Base-by-base conservation (phyloP, 805 yeast species). In the Teunomyces stri region DNA sequence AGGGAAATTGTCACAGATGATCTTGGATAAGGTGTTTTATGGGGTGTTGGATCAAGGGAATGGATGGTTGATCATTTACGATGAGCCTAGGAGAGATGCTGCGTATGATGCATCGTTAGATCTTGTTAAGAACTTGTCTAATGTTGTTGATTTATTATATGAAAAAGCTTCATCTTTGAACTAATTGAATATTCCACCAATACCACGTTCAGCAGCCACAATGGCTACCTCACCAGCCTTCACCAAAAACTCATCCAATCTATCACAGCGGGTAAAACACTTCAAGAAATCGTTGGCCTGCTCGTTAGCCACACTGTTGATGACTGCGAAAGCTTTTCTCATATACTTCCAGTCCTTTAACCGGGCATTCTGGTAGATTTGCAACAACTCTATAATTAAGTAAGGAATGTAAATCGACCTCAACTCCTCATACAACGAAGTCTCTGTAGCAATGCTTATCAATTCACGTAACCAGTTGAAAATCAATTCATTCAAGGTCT, bases 21-120 rank as follows among this genome's bases (percentile, higher is more conserved):
- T 94, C 57, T 78, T 94, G 58, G 99, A 94, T 68, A 86, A 89
- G 60, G 87, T 90, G n/a, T 89, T 94, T 58, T 87, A 84, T 62
- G 99, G 99, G 42, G 98, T 94, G 31, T 76, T 94, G 56, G 99
- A 94, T 67, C 99, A 94, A 73, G 98, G 98, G 41, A 91, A 91
- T 64, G 99, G 99, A 6, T 94, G 97, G 96, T 78, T 94, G 58
- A 84, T 89, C 55, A 81, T 94, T 49, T 94, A 88, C 61, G 96
- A 89, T 49, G 87, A 90, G 63, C 96, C 96, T 36, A 82, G 81
- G 60, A 82, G 83, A 51, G 98, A 94, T 66, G 87, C 87, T 34
- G 84, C 95, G 43, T 94, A 92, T 62, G 94, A 86, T 53, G 83
- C 92, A 46, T 86, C 95, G 38, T 79, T 92, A 56, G 94, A 88